Base-by-base conservation (phyloP, 495 filamentous ascomycete species). In the Cercophora newfieldiana region DNA sequence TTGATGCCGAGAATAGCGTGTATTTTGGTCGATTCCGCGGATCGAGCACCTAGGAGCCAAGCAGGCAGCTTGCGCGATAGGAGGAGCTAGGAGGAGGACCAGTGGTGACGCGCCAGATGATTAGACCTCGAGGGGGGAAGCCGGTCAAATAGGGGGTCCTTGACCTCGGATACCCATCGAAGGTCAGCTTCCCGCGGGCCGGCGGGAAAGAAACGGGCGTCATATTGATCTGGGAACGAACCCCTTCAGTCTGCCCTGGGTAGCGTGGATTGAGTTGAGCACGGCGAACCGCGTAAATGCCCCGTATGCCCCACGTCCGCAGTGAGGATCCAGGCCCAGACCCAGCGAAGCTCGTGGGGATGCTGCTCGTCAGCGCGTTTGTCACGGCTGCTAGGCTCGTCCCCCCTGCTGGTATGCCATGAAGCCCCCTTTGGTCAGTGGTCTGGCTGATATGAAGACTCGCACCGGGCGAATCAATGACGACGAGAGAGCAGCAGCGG, bases 221-320 rank as follows among this genome's bases (percentile, higher is more conserved):
- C 26, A 58, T 66, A 56, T 18, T 54, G 29, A 26, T 21, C 49
- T n/a, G 30, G 54, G n/a, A n/a, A n/a, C n/a, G n/a, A n/a, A 51
- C 22, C 55, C 53, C 21, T 48, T 61, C 22, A 29, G 14, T 49
- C 47, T 59, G 25, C 18, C 30, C n/a, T 48, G 21, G 57, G 10
- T 19, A 37, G 63, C 47, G 28, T 56, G 44, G 59, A 30, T 33
- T 49, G 50, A 55, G 50, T 49, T 53, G 4, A 25, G 50, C 33
- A 28, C 29, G 26, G 14, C 24, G 31, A 50, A 30, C 65, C 69
- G 65, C 69, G 71, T 71, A 71, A 71, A 68, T 62, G 60, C 67
- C 68, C 68, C n/a, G n/a, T n/a, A n/a, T n/a, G n/a, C 64, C 63
- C 57, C 30, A 64, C 48, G 29, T 48, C 14, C 37, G 66, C 31